A percentile compares a stretch with the other conserved stretches of the same genome.
Evolutionary conservation across 1,284 basidiomycete species (phyloP).

Genomic region (Trichosporon asahii): DNA sequence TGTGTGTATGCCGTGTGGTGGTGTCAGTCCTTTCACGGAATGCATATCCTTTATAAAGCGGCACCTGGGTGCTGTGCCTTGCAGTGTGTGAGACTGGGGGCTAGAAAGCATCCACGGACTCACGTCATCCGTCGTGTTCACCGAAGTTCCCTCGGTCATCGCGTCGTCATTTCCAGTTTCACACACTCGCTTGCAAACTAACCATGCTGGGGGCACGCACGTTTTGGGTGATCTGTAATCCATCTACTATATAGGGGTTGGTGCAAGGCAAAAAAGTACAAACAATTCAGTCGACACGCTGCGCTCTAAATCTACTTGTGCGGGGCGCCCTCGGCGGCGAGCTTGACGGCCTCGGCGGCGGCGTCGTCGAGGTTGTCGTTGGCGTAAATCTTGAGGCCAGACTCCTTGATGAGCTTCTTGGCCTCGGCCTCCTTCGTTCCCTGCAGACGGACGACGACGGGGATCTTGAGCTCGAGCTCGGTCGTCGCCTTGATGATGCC

Average conservation of each 20-base stretch:
- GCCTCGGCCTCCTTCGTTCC: slow-evolving; percentile 96
- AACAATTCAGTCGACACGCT: neutral
- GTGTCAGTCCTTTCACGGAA: neutral
- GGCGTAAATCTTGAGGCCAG: slow-evolving; percentile 80
- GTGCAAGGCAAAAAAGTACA: neutral
- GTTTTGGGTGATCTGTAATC: neutral
- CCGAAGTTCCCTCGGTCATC: neutral
- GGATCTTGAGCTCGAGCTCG: slow-evolving; percentile 80
- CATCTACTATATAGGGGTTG: neutral
- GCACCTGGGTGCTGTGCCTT: no score
- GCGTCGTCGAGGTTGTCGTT: slow-evolving; percentile 56
- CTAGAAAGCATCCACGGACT: neutral
- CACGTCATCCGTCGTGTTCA: neutral
- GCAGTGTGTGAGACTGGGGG: neutral
- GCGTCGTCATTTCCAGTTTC: neutral
- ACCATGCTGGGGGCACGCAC: neutral
- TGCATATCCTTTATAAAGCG: no score
- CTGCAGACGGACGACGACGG: slow-evolving; percentile 89
- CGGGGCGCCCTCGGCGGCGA: slow-evolving; percentile 52
- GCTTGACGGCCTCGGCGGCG: slow-evolving; percentile 75
- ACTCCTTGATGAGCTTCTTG: slow-evolving; percentile 87
- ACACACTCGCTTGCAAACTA: no score
- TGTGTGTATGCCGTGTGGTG: neutral
- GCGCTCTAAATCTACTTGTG: slow-evolving; percentile 17
- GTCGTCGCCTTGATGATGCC: slow-evolving; percentile 98